Evolutionary conservation across 2,329 filamentous ascomycete species (phyloP), one percentile per base, ranked within the genome.

Genomic region (Cordyceps sp.): DNA sequence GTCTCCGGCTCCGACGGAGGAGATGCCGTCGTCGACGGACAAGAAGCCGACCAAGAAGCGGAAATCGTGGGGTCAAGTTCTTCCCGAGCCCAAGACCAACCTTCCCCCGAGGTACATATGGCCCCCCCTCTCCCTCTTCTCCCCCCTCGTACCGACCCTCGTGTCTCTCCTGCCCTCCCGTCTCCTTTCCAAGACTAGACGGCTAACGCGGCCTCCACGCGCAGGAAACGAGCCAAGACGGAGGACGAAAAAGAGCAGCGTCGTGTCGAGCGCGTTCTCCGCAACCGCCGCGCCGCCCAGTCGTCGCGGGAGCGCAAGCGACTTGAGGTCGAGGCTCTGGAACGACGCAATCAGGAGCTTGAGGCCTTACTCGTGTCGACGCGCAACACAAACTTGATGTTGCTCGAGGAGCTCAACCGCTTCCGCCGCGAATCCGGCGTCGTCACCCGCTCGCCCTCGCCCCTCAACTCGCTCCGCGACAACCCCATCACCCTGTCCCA

Each of bases 231-330:
- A 39, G 90, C 90, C 45, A 98, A 96, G 70, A 98, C 90, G 3
- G 88, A 93, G 47, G 90, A 94, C 49, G 90, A 98, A 59, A 98
- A 98, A 62, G 90, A 96, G 59, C 90, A 98, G 58, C 80, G 90
- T 28, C 81, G 90, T 39, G 92, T 96, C 34, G 90, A 98, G 64
- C 83, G 90, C 39, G 90, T 98, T 42, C 83, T 96, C 45, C 79
- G 90, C 28, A 98, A 98, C 53, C 83, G 90, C 42, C 82, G 86
- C 37, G 90, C 90, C 29, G 90, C 90, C 26, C 90, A 96, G 65
- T 94, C 92, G 36, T 98, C 90, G 4, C 71, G 90, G 31, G 90
- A 98, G 57, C 80, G 86, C 37, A 93, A 94, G 67, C 73, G 86
- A 35, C 66, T 68, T 12, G 75, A 96, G 57, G 84, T 93, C 25